Base-by-base conservation (phyloP, 371 early-diverging fungal species). In the Rhizopus delemar region DNA sequence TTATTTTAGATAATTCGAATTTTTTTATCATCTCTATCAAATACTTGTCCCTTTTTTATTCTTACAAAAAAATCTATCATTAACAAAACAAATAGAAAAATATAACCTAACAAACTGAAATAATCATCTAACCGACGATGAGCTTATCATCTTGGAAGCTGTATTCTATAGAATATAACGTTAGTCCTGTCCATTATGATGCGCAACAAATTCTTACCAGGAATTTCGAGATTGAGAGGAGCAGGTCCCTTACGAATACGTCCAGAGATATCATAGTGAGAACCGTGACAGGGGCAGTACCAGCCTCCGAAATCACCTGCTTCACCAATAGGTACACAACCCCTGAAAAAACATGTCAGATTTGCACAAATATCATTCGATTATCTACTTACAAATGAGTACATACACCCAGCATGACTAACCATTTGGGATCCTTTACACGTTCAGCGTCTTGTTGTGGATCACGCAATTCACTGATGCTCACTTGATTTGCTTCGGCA, bases 271-370 rank as follows among this genome's bases (percentile, higher is more conserved):
- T 93, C 94, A 69, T 94, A 94, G 75, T 94, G 95, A 54, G 95
- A 95, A 63, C 97, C 96, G 82, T 95, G 96, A 90, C 97, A 97
- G 53, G 97, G 97, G 84, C 97, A 97, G 87, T 94, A 97, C 96
- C 96, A 97, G 59, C 96, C 97, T 65, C 93, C 94, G 72, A 81
- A 97, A 62, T 96, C 97, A 76, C 96, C 96, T 73, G 96, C 88
- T 72, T 97, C 96, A 55, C 95, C 96, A 65, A 96, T 90, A 53
- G 97, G 97, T 51, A 97, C 97, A 81, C 97, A 97, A 69, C 97
- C 94, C 71, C 86, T 77, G 59, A 22, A 33, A 60, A 15, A 28
- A 15, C 33, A 13, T 22, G 29, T 51, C 22, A 35, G 39, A 22
- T 22, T 22, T 22, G 22, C 22, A 22, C 22, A 22, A 22, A 22